These are phyloP conservation scores for Pseudogymnoascus sp. DNA, from an alignment of 2,329 filamentous ascomycete species.

Conservation along the genomic window DNA sequence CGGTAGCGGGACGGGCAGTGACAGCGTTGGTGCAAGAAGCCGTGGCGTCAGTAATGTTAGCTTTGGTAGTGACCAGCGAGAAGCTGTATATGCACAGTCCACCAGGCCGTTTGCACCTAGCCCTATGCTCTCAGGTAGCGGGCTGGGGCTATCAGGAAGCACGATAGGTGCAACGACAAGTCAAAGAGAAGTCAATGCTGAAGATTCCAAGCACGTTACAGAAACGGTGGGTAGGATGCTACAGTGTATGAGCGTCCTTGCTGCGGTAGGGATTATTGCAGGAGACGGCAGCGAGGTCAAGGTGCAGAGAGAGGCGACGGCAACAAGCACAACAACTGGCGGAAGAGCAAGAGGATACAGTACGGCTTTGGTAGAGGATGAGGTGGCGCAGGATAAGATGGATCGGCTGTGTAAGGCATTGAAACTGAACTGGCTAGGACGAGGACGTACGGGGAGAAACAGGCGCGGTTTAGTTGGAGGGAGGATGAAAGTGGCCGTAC, in stretches of 20 bases:
- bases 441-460: slow-evolving; percentile 82
- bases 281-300: slow-evolving; percentile 14
- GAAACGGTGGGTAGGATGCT: slow-evolving; percentile 93
- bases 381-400: slow-evolving; percentile 69
- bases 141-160: neutral
- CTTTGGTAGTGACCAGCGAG: slow-evolving; percentile 42
- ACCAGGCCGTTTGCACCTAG: slow-evolving; percentile 42
- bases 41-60: slow-evolving; percentile 83
- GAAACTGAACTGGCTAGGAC: slow-evolving; percentile 93
- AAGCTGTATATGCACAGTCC: slow-evolving; percentile 24
- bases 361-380: slow-evolving; percentile 43
- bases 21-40: slow-evolving; percentile 52
- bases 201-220: slow-evolving; percentile 68
- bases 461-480: slow-evolving; percentile 69
- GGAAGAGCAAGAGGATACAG: slow-evolving; percentile 20
- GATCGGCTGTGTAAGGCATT: slow-evolving; percentile 77
- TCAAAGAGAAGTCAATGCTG: slow-evolving; percentile 44
- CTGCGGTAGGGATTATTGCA: slow-evolving; percentile 50
- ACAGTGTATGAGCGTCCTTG: slow-evolving; percentile 88
- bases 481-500: slow-evolving; percentile 20
- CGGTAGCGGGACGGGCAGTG: slow-evolving; percentile 40
- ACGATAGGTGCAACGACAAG: slow-evolving; percentile 13
- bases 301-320: neutral
- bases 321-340: slow-evolving; percentile 9
- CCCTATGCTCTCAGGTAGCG: slow-evolving; percentile 3